Evolutionary conservation across 495 filamentous ascomycete species (phyloP).

Genomic region (Haplographium delicatum): DNA sequence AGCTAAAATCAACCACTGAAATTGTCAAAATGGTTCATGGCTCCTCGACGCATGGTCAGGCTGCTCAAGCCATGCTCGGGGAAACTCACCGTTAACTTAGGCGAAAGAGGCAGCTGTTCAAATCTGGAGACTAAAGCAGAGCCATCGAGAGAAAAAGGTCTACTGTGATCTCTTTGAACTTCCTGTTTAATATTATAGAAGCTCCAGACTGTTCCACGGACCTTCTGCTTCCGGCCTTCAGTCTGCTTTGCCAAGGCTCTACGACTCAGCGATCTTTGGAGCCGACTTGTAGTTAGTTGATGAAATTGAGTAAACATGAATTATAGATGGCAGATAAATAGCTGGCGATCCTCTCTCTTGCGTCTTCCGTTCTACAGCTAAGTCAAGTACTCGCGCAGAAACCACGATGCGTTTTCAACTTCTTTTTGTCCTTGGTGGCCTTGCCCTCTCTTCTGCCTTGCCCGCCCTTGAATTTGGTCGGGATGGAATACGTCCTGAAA

Average conservation of each 20-base stretch:
- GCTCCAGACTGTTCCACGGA: background rate
- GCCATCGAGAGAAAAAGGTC: too few relatives aligned
- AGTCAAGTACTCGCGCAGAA: background rate
- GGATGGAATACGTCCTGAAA: slow-evolving; percentile 2
- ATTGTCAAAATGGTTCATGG: too few relatives aligned
- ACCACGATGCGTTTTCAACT: slow-evolving; percentile 16
- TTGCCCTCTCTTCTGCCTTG: slow-evolving; percentile 5
- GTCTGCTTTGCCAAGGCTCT: background rate
- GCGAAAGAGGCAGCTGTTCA: background rate
- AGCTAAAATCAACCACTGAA: too few relatives aligned
- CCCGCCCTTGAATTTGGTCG: background rate
- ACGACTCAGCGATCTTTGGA: background rate
- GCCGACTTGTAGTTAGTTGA: too few relatives aligned
- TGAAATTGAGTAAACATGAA: too few relatives aligned
- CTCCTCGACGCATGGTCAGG: too few relatives aligned
- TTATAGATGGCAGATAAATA: slow-evolving; percentile 1
- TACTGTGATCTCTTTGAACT: too few relatives aligned
- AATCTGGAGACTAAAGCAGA: too few relatives aligned
- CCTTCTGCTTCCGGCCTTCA: background rate
- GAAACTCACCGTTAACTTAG: background rate
- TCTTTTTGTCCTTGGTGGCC: background rate
- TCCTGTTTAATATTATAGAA: background rate
- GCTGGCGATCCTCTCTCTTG: background rate
- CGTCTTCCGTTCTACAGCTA: background rate
- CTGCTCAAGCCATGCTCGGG: too few relatives aligned